Base-by-base conservation (phyloP, 2,329 filamentous ascomycete genomes). In the Fusarium algeriense region DNA sequence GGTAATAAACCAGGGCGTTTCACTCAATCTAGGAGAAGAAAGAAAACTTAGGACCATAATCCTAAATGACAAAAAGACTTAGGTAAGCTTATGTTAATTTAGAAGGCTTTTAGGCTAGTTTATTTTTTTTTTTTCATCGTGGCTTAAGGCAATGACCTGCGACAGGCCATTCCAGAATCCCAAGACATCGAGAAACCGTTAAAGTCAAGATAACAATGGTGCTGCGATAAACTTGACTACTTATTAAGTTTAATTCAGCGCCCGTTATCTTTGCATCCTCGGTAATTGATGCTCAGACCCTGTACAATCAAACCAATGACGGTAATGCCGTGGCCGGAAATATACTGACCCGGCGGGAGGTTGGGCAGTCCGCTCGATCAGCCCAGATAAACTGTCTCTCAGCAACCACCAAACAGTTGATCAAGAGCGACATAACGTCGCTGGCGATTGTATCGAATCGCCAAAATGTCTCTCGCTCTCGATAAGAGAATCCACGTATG, bases 401-500 rank as follows among this genome's bases (percentile, higher is more conserved):
- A 8, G 2, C 20, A 17, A 50, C 23, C 48, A 37, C 19, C 6
- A 8, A 37, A n/a, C 23, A 23, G 19, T 12, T 17, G 19, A 50
- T 6, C 4, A 5, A n/a, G 3, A 49, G 11, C 15, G 46, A 34
- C n/a, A 19, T 11, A 14, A 37, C 20, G 32, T 17, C 20, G 32
- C 10, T 15, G 32, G 28, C 9, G 19, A 26, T 65, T 34, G 19
- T 30, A 19, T 20, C 3, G 26, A 2, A 17, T 9, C 26, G 17
- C 43, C n/a, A 13, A 26, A 30, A 64, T 60, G 56, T 43, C 48
- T 30, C 30, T 30, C 30, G 30, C 30, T 20, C 48, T 60, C 32
- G 41, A 48, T 11, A 38, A 54, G 45, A 35, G 26, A 6, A 55
- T 64, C 19, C n/a, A 49, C 19, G n/a, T 17, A 3, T 64, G 48